These are phyloP conservation scores for Zymoseptoria passerinii DNA, from an alignment of 2,329 filamentous ascomycete species.

Conservation along the genomic window DNA sequence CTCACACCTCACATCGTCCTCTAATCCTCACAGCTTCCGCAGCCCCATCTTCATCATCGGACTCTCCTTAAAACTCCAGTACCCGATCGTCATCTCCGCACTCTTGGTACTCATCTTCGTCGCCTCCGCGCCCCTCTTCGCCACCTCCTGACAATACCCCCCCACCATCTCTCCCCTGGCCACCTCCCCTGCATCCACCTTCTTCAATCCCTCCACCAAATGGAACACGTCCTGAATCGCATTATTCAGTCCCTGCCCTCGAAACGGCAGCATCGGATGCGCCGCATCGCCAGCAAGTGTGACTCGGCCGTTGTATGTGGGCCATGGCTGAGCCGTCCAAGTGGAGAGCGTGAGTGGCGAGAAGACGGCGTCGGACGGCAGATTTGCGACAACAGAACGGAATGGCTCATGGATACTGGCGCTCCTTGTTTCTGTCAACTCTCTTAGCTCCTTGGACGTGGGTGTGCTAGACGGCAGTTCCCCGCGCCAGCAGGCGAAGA, in stretches of 20 bases:
- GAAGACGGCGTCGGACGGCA: slow-evolving; percentile 9
- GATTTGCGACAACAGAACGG: slow-evolving; percentile 8
- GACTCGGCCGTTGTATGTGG: slow-evolving; percentile 23
- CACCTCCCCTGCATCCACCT: not conserved
- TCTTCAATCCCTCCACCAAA: slow-evolving; percentile 23
- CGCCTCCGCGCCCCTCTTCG: not conserved
- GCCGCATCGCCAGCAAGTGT: slow-evolving; percentile 33
- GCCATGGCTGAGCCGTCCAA: slow-evolving; percentile 21
- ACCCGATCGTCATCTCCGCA: not conserved
- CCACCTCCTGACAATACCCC: not conserved
- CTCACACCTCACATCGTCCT: not conserved
- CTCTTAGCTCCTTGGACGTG: not conserved
- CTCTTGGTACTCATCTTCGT: not conserved
- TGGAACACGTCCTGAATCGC: slow-evolving; percentile 34
- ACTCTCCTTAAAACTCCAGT: not conserved
- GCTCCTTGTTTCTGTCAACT: not conserved
- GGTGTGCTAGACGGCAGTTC: not conserved
- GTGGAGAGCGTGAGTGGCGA: slow-evolving; percentile 11
- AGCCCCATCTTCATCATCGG: not conserved
- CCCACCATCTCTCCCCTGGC: not conserved
- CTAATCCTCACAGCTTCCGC: not conserved
- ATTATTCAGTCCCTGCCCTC: slow-evolving; percentile 42
- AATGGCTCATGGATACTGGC: slow-evolving; percentile 12
- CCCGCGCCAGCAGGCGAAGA: slow-evolving; percentile 13
- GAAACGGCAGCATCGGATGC: slow-evolving; percentile 38